Evolutionary conservation across 768 basidiomycete species (phyloP), one percentile per base, ranked within the genome.

Genomic region (Cantharellus cinnabarinus): DNA sequence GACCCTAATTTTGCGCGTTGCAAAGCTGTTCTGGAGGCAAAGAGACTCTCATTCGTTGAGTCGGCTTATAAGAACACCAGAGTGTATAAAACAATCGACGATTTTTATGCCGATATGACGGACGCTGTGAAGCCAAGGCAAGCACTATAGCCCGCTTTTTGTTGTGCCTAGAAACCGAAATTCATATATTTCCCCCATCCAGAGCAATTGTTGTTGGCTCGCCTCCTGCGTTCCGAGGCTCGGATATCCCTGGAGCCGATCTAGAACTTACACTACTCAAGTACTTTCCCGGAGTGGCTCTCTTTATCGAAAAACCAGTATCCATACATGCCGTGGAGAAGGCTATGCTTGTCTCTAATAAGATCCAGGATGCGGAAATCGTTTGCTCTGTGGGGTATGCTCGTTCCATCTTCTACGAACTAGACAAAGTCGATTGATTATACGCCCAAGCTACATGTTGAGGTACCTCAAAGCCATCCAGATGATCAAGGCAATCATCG

Each of bases 401-500:
- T 55, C 4, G 38, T 38, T 34, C 37, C 34, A n/a, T 35, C 34
- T 34, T 7, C 10, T 54, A 34, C 7, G 15, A 54, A n/a, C 34
- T 54, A 34, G 37, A 10, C 52, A 7, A 54, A 7, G 15, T 7
- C 52, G 7, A 34, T 7, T 7, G 15, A 10, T 10, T 54, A 34
- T 35, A 34, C 37, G 1, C 62, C 29, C 15, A 62, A 89, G 88
- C 60, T 90, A 89, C 68, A 95, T 95, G 90, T 74, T 95, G 63
- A 81, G 90, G 63, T 93, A 94, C 72, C 76, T 94, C 65, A 85
- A 84, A 70, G 91, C 85, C 40, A 89, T 94, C 29, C 90, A 95
- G 71, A 83, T 82, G 78, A 95, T 97, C 88, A 93, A 94, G 73
- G 79, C 84, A 62, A 91, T 97, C 69, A 86, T 99, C 68, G 75